phyloP scores from a whole-genome alignment of 495 filamentous ascomycete species.

The Antarctomyces pellizariae region DNA sequence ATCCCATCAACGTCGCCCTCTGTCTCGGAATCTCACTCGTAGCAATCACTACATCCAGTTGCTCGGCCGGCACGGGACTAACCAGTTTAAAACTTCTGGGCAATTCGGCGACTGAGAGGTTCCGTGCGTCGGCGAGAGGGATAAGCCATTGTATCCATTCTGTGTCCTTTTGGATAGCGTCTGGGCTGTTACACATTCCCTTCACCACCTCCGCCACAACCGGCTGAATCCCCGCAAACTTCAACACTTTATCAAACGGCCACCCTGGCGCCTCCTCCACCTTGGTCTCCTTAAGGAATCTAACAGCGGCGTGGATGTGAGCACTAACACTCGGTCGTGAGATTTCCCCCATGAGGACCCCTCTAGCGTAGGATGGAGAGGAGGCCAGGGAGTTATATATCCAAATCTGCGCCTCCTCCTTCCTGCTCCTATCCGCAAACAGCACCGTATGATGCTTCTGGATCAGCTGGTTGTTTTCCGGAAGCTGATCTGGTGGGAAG shows the following conservation, averaged over 20 bases:
- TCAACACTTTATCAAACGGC: conserved; percentile 8
- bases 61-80: conserved; percentile 6
- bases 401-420: conserved; percentile 12
- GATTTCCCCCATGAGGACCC: no score
- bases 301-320: conserved; percentile 5
- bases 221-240: no score
- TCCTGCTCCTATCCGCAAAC: conserved; percentile 9
- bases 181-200: no score
- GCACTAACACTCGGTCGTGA: no score
- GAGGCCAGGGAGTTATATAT: conserved; percentile 9
- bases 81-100: background rate
- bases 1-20: conserved; percentile 5
- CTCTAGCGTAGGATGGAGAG: background rate
- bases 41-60: conserved; percentile 8
- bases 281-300: conserved; percentile 6
- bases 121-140: no score
- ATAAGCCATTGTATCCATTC: no score
- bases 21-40: conserved; percentile 8
- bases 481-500: conserved; percentile 3
- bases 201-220: no score
- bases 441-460: conserved; percentile 8
- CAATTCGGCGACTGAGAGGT: no score
- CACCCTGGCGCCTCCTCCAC: conserved; percentile 10
- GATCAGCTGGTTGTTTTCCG: background rate
- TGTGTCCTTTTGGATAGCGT: no score